Conservation (phyloP, 352 stramenopile species). For the Phytophthora pini region DNA sequence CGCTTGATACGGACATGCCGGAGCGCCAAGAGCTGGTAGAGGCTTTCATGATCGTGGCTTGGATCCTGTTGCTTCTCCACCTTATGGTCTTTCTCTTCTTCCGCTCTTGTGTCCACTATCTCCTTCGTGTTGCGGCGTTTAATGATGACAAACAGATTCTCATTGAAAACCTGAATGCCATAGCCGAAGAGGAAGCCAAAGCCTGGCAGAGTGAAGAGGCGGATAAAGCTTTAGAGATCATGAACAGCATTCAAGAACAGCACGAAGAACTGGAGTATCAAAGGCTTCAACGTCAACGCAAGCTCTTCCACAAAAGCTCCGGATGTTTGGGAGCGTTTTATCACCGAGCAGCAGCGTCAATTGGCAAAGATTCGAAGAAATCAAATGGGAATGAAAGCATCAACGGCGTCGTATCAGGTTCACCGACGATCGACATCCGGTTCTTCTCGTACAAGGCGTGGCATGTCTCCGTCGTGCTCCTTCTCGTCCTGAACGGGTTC, state of each 20-base stretch:
- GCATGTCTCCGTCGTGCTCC: conserved; percentile 64
- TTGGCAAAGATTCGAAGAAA: conserved; percentile 3
- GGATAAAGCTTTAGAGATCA: conserved; percentile 25
- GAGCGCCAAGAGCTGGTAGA: conserved; percentile 40
- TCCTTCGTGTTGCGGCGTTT: conserved; percentile 44
- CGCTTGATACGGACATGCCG: conserved; percentile 16
- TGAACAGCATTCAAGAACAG: conserved; percentile 28
- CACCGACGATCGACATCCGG: conserved; percentile 30
- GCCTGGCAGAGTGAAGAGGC: conserved; percentile 28
- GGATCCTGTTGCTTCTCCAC: conserved; percentile 43
- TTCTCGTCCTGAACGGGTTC: conserved; percentile 72
- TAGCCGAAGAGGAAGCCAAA: conserved; percentile 29
- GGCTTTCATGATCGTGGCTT: conserved; percentile 43
- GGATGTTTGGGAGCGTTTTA: not conserved
- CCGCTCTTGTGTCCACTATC: conserved; percentile 36
- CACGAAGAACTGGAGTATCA: conserved; percentile 33
- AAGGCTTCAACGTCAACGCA: conserved; percentile 12
- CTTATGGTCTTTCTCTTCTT: conserved; percentile 52
- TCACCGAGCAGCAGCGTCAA: not conserved
- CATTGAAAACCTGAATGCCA: conserved; percentile 19
- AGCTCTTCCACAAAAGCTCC: conserved; percentile 10
- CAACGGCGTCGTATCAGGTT: conserved; percentile 15
- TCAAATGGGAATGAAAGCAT: conserved; percentile 4
- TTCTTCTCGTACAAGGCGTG: conserved; percentile 71
- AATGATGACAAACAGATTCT: conserved; percentile 20